phyloP scores from a whole-genome alignment of 495 filamentous ascomycete species.

The Lentithecium fluviatile region DNA sequence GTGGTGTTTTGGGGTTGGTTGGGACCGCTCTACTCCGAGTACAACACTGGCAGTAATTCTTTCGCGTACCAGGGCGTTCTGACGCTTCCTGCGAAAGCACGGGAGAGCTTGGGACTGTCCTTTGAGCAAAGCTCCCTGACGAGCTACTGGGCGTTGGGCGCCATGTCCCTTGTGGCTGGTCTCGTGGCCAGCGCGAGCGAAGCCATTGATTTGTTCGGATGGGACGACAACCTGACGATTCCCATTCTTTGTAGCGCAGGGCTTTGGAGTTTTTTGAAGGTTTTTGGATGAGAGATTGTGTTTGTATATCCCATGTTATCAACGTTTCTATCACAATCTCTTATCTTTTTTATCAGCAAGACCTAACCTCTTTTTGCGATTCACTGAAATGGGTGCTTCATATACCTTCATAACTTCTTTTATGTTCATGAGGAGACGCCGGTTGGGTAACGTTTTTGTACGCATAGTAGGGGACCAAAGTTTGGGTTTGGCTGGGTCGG shows the following conservation, averaged over 20 bases:
- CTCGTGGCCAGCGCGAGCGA: slow-evolving; percentile 84
- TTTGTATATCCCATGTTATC: too few relatives aligned
- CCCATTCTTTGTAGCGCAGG: slow-evolving; percentile 86
- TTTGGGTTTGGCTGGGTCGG: too few relatives aligned
- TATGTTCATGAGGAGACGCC: too few relatives aligned
- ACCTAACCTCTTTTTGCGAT: too few relatives aligned
- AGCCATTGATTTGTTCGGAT: slow-evolving; percentile 83
- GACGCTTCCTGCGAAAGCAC: slow-evolving; percentile 56
- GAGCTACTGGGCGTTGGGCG: slow-evolving; percentile 72
- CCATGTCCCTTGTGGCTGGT: slow-evolving; percentile 85
- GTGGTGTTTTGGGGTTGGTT: slow-evolving; percentile 84
- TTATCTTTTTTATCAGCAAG: too few relatives aligned
- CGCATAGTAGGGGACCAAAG: too few relatives aligned
- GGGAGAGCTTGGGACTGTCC: slow-evolving; percentile 43
- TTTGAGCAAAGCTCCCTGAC: slow-evolving; percentile 52
- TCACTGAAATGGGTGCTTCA: too few relatives aligned
- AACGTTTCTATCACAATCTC: too few relatives aligned
- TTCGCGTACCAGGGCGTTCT: slow-evolving; percentile 83
- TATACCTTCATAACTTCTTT: too few relatives aligned
- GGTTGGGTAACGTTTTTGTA: too few relatives aligned
- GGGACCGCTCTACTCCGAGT: slow-evolving; percentile 52
- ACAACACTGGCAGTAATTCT: slow-evolving; percentile 60
- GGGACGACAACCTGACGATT: slow-evolving; percentile 98
- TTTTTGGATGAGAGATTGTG: slow-evolving; percentile 62
- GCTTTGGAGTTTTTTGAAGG: slow-evolving; percentile 88